Percentiles rank a stretch among this genome's conserved stretches.
Conservation (phyloP, 2,329 filamentous ascomycete species). For the Calonectria hongkongensis region DNA sequence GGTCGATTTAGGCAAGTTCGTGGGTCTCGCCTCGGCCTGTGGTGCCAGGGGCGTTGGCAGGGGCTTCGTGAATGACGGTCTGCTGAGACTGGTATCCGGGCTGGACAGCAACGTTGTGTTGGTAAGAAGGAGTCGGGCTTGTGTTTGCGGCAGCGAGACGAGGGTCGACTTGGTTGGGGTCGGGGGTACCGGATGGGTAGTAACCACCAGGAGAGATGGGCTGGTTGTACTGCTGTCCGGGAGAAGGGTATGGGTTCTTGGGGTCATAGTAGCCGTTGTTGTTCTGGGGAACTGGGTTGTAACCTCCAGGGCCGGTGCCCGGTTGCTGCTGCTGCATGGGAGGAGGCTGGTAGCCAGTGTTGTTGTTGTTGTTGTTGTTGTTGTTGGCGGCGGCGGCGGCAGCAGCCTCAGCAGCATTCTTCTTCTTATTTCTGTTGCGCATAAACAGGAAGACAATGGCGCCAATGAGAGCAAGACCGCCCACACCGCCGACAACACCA, state of each 20-base stretch:
- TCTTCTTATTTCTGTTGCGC: slow-evolving; percentile 54
- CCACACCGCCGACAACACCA: slow-evolving; percentile 62
- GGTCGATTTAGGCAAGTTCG: slow-evolving; percentile 59
- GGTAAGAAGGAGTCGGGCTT: slow-evolving; percentile 48
- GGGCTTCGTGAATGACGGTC: slow-evolving; percentile 61
- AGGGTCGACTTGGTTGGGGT: slow-evolving; percentile 47
- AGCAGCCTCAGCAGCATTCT: slow-evolving; percentile 36
- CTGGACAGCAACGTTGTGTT: slow-evolving; percentile 43
- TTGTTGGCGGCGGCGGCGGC: slow-evolving; percentile 36
- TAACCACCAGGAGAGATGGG: slow-evolving; percentile 40
- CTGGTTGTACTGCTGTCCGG: slow-evolving; percentile 49
- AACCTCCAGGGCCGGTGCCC: slow-evolving; percentile 39
- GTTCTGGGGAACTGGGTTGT: slow-evolving; percentile 41
- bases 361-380: slow-evolving; percentile 25
- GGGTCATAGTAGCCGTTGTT: slow-evolving; percentile 54
- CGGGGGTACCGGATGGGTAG: slow-evolving; percentile 42
- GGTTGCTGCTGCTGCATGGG: slow-evolving; percentile 48
- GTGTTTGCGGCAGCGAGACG: slow-evolving; percentile 41
- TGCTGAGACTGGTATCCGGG: slow-evolving; percentile 51
- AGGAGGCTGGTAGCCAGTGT: slow-evolving; percentile 38
- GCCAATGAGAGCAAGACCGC: slow-evolving; percentile 55
- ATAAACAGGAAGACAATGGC: slow-evolving; percentile 58
- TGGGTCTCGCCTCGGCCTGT: slow-evolving; percentile 61
- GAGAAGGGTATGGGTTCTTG: slow-evolving; percentile 52
- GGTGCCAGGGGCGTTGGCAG: slow-evolving; percentile 27